A percentile compares a stretch with the other conserved stretches of the same genome.
Evolutionary conservation across 441 rosid genomes (phyloP).

Genomic region (Gossypium gossypioides): DNA sequence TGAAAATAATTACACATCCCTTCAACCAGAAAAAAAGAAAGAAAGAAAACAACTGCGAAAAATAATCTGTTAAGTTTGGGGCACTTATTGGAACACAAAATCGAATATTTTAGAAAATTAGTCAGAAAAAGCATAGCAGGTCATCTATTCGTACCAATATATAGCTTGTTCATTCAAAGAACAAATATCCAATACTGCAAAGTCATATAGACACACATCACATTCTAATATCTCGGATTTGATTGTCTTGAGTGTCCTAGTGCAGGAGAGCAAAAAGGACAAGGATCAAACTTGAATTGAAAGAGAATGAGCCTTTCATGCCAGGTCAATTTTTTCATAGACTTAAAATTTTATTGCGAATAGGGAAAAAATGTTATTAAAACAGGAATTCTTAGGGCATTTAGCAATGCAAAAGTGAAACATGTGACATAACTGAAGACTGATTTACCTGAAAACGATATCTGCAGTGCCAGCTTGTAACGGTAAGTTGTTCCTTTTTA

Average conservation of each 20-base stretch:
- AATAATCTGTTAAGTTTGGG: no score
- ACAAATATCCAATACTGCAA: background rate
- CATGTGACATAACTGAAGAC: background rate
- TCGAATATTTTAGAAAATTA: background rate
- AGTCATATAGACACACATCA: background rate
- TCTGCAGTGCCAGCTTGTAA: constrained; percentile 77
- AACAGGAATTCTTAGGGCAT: background rate
- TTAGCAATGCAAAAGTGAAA: background rate
- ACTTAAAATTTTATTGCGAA: background rate
- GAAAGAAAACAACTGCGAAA: no score
- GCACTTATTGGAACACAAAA: background rate
- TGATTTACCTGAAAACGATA: constrained; percentile 54
- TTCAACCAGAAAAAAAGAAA: background rate
- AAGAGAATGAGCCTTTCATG: background rate
- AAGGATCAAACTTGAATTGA: background rate
- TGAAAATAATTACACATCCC: background rate
- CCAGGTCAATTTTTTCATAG: background rate
- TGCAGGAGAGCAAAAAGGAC: background rate
- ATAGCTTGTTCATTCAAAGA: background rate
- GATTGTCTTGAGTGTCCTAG: background rate
- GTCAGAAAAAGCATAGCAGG: background rate
- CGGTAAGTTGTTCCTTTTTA: constrained; percentile 45
- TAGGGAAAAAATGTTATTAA: background rate
- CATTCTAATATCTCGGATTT: background rate
- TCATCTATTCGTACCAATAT: background rate